phyloP scores from a whole-genome alignment of 164 flowering plant genomes.

The Piper betle region DNA sequence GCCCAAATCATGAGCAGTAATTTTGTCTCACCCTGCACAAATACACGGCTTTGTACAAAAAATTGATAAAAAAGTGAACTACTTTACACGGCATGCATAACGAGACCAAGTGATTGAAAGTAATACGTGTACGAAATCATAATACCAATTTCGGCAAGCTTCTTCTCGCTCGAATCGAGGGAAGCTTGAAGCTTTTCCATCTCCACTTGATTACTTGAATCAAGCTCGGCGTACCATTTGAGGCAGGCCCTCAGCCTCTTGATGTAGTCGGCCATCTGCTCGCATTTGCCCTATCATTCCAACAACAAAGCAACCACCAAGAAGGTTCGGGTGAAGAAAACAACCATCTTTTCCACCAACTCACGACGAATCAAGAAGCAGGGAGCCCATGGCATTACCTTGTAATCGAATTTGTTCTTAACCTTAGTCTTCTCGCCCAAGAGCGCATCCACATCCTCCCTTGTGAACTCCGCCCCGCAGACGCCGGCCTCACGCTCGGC shows the following conservation, averaged over 20 bases:
- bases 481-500: constrained; percentile 31
- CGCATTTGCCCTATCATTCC: constrained; percentile 50
- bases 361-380: background rate
- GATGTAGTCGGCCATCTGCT: constrained; percentile 49
- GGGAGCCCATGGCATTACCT: constrained; percentile 24
- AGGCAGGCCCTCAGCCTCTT: constrained; percentile 55
- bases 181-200: constrained; percentile 32
- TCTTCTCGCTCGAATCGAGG: constrained; percentile 30
- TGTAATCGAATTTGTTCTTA: constrained; percentile 62
- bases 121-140: background rate
- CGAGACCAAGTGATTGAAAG: background rate
- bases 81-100: too few relatives aligned
- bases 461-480: constrained; percentile 48
- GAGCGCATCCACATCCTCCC: constrained; percentile 71
- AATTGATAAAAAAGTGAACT: too few relatives aligned
- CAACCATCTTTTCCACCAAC: too few relatives aligned
- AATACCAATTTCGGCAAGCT: constrained; percentile 43
- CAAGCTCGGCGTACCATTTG: constrained; percentile 63
- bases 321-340: background rate
- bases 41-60: too few relatives aligned
- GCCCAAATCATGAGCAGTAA: background rate
- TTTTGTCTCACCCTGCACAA: background rate
- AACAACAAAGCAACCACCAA: background rate
- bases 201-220: constrained; percentile 30
- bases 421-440: constrained; percentile 59